Evolutionary conservation across 768 basidiomycete species (phyloP), one percentile per base, ranked within the genome.

Genomic region (Lactarius vividus): DNA sequence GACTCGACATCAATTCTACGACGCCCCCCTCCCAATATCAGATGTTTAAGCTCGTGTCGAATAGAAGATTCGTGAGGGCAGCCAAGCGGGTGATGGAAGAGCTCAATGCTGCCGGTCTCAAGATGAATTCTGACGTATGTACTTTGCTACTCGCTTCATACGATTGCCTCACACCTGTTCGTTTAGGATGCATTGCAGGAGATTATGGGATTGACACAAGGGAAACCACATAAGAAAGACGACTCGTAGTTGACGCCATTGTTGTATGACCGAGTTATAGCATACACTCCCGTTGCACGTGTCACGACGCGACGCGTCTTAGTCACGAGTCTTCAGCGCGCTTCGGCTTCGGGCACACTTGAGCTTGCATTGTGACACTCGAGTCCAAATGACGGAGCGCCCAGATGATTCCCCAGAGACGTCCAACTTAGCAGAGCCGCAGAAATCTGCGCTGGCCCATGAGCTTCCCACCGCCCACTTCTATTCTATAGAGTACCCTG

Each of bases 401-500:
- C 28, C 64, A 29, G 56, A 33, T 20, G 4, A 57, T 13, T 18
- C 55, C 7, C 58, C 23, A 2, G 61, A 58, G n/a, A 44, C 39
- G 16, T 29, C 61, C 10, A 28, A 57, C 3, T 44, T 35, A 39
- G 57, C 64, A 39, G 46, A 42, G 13, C 18, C 56, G 23, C 60
- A 37, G 28, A 61, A 56, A 37, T 11, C 57, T 66, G 82, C 82
- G 0, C 77, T 75, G 18, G 76, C 79, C 44, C 75, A 60, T 23
- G 77, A 82, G 2, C 77, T 93, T 2, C 85, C 88, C 26, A 78
- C 82, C 39, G 79, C 80, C 6, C 79, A 85, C 35, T 90, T 88
- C 74, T 90, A 89, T 73, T 89, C 92, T 5, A 80, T 96, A 67
- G 95, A 97, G 75, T 96, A 94, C 77, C 94, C 94, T 8, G 94